A percentile compares a stretch with the other conserved stretches of the same genome.
phyloP scores from a whole-genome alignment of 2,329 filamentous ascomycete species.

The Colletotrichum sp. region DNA sequence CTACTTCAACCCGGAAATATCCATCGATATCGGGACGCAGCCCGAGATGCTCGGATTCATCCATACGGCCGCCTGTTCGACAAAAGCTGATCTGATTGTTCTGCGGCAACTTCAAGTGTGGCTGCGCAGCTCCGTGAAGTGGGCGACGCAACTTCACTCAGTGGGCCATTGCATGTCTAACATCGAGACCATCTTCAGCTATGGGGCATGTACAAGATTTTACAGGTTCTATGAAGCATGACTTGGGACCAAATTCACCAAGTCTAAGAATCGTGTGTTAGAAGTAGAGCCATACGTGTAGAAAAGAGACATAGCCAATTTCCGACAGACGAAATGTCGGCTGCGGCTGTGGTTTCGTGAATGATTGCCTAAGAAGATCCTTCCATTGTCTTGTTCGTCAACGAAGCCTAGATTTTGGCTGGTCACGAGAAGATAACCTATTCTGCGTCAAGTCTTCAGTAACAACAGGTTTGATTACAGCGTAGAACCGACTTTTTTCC shows the following conservation, averaged over 20 bases:
- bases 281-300: neutral
- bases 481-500: neutral
- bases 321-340: neutral
- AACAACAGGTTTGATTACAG: fast-evolving
- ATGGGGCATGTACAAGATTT: neutral
- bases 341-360: neutral
- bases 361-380: neutral
- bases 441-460: fast-evolving
- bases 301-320: neutral
- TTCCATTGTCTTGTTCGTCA: neutral
- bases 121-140: neutral
- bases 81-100: neutral
- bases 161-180: neutral
- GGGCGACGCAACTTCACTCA: neutral
- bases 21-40: neutral
- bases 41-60: neutral
- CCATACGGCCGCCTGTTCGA: neutral
- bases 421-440: fast-evolving
- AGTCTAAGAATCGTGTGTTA: neutral
- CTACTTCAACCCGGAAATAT: neutral
- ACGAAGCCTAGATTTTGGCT: neutral
- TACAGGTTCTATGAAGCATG: neutral
- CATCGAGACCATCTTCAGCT: neutral
- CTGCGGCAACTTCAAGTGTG: neutral
- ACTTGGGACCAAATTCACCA: neutral